Percentiles rank a stretch among this genome's conserved stretches.
These are phyloP conservation scores for Phytophthora uliginosa DNA, from an alignment of 352 stramenopile genomes.

Conservation along the genomic window DNA sequence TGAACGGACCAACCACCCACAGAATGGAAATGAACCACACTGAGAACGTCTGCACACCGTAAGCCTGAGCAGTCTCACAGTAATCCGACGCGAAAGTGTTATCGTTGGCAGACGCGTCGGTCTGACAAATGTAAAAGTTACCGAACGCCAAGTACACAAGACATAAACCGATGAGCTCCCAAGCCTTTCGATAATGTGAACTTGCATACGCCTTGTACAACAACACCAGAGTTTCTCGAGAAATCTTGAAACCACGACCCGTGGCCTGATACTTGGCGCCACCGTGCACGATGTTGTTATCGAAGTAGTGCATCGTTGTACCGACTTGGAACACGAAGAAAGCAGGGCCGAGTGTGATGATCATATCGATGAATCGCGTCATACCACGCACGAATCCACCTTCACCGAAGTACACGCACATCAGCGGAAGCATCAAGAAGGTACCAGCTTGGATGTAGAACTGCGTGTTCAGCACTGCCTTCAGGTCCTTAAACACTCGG, in stretches of 20 bases:
- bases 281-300: conserved; percentile 83
- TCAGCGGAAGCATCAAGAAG: conserved; percentile 81
- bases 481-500: conserved; percentile 69
- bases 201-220: conserved; percentile 82
- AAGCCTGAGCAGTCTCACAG: conserved; percentile 74
- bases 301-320: conserved; percentile 89
- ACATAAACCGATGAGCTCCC: conserved; percentile 77
- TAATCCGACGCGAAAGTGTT: conserved; percentile 70
- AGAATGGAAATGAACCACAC: conserved; percentile 85
- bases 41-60: conserved; percentile 82
- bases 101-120: conserved; percentile 52
- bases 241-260: conserved; percentile 88
- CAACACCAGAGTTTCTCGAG: conserved; percentile 79
- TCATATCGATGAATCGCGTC: conserved; percentile 78
- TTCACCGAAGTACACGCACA: conserved; percentile 84
- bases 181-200: conserved; percentile 83
- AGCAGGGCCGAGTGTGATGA: conserved; percentile 72
- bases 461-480: conserved; percentile 80
- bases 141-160: conserved; percentile 75
- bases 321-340: conserved; percentile 89
- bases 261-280: conserved; percentile 84
- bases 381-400: conserved; percentile 70
- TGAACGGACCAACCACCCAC: conserved; percentile 74
- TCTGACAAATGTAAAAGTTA: conserved; percentile 77
- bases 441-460: conserved; percentile 86